Conservation (phyloP, 805 yeast genomes). For the Kuraishia floccosa region DNA sequence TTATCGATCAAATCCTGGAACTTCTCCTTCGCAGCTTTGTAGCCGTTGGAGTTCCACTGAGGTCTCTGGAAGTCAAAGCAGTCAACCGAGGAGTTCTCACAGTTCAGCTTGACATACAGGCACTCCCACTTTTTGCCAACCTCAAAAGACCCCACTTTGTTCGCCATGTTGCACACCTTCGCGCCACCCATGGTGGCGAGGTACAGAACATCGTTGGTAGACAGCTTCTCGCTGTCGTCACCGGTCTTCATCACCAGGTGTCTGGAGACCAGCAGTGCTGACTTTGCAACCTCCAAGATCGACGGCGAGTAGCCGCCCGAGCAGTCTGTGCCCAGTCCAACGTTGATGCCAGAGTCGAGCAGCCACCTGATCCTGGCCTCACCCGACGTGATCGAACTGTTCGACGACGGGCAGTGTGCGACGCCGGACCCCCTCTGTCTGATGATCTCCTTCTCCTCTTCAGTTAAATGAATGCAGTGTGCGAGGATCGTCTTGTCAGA, state of each 20-base stretch:
- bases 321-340: conserved; percentile 66
- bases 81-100: conserved; percentile 47
- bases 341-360: conserved; percentile 52
- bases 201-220: conserved; percentile 57
- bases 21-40: conserved; percentile 13
- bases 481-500: conserved; percentile 64
- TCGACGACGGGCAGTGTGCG: conserved; percentile 84
- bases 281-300: conserved; percentile 49
- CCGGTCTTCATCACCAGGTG: conserved; percentile 46
- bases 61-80: conserved; percentile 60
- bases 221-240: conserved; percentile 31
- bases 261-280: conserved; percentile 56
- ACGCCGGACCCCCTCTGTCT: conserved; percentile 47
- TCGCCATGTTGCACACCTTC: conserved; percentile 43
- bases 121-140: conserved; percentile 77
- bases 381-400: conserved; percentile 76
- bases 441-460: conserved; percentile 48
- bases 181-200: conserved; percentile 88
- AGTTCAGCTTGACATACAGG: conserved; percentile 55
- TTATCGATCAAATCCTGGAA: conserved; percentile 58
- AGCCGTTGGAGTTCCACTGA: conserved; percentile 10
- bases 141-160: conserved; percentile 53
- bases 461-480: conserved; percentile 67
- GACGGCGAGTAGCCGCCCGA: conserved; percentile 64
- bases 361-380: conserved; percentile 69